These are phyloP conservation scores for Acacia acuminata DNA, from an alignment of 306 rosid genomes.

Conservation along the genomic window DNA sequence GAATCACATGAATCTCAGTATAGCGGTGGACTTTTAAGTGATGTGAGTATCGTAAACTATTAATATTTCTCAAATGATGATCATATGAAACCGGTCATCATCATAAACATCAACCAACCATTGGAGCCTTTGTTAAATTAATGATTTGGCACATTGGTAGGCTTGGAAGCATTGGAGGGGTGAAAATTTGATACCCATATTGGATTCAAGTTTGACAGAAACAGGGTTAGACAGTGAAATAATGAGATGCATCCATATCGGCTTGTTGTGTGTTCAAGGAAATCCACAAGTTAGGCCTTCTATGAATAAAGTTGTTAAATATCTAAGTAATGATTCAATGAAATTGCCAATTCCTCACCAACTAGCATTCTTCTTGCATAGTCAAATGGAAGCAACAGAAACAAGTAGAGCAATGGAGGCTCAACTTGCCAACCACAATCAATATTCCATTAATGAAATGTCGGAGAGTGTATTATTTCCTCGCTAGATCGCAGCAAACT, in stretches of 20 bases:
- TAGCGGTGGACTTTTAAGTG: neutral
- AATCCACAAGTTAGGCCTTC: neutral
- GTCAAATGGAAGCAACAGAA: neutral
- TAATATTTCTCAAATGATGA: neutral
- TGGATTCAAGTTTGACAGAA: constrained; percentile 35
- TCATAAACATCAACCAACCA: no score
- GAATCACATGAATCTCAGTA: neutral
- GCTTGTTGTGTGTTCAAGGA: neutral
- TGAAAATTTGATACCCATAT: constrained; percentile 12
- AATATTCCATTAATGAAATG: neutral
- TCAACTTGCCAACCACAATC: neutral
- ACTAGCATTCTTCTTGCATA: neutral
- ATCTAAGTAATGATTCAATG: neutral
- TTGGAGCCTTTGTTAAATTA: no score
- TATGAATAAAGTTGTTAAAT: neutral
- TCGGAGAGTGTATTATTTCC: neutral
- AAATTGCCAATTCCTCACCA: neutral
- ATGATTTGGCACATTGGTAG: neutral
- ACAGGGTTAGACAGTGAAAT: neutral
- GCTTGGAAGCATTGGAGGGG: constrained; percentile 45
- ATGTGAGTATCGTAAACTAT: no score
- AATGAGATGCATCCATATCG: neutral
- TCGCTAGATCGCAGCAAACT: neutral
- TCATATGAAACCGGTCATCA: no score
- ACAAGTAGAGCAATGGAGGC: neutral